Evolutionary conservation across 148 eudicot species (phyloP).

Genomic region (Persicaria tinctoria): DNA sequence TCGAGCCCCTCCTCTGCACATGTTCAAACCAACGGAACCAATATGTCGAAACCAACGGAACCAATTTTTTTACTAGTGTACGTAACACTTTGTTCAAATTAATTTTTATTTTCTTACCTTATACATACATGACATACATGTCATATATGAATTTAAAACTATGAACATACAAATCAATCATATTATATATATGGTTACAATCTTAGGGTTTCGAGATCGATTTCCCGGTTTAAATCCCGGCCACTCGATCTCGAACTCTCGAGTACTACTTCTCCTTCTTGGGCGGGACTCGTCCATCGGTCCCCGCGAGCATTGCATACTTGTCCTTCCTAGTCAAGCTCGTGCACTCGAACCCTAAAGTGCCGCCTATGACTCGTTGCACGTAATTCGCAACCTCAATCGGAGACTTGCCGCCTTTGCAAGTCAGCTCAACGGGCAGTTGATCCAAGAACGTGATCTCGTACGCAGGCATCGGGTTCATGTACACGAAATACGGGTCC

Average conservation of each 20-base stretch:
- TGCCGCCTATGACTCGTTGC: slow-evolving; percentile 49
- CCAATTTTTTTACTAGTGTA: background rate
- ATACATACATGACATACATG: background rate
- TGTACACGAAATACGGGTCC: slow-evolving; percentile 54
- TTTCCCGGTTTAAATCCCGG: too few relatives aligned
- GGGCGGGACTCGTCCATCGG: slow-evolving; percentile 46
- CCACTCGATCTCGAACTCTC: too few relatives aligned
- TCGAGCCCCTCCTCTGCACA: too few relatives aligned
- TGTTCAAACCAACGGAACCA: too few relatives aligned
- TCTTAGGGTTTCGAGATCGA: background rate
- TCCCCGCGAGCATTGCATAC: slow-evolving; percentile 59
- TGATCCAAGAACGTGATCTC: slow-evolving; percentile 58
- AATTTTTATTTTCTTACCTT: background rate
- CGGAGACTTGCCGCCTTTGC: slow-evolving; percentile 40
- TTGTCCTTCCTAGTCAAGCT: slow-evolving; percentile 58
- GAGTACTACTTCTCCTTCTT: background rate
- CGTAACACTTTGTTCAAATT: background rate
- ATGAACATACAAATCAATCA: background rate
- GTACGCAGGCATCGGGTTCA: slow-evolving; percentile 59
- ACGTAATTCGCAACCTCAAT: slow-evolving; percentile 66
- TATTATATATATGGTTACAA: background rate
- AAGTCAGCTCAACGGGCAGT: slow-evolving; percentile 42
- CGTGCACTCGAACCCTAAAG: slow-evolving; percentile 65
- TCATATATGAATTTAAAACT: background rate
- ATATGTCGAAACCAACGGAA: background rate